These are phyloP conservation scores for Globisporangium cylindrosporum DNA, from an alignment of 352 stramenopile species.

Conservation along the genomic window DNA sequence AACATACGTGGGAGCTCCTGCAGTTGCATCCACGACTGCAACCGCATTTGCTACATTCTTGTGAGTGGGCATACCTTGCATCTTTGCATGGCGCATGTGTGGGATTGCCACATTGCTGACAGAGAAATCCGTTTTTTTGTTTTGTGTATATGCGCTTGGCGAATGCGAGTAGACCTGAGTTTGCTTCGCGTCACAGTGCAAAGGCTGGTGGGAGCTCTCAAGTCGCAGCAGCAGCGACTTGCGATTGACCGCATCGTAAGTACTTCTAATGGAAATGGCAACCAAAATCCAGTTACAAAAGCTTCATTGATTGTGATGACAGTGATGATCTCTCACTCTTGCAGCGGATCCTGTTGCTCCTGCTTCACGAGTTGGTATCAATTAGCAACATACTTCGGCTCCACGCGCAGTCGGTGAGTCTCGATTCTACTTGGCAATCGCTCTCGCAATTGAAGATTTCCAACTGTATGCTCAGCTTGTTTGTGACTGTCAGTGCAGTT, in stretches of 20 bases:
- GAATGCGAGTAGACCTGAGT: neutral
- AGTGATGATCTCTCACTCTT: neutral
- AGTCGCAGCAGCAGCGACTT: neutral
- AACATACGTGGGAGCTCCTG: slow-evolving; percentile 19
- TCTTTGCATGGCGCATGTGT: neutral
- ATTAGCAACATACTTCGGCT: slow-evolving; percentile 24
- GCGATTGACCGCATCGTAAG: slow-evolving; percentile 7
- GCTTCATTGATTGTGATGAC: neutral
- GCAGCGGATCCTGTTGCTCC: slow-evolving; percentile 10
- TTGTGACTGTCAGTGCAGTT: slow-evolving; percentile 2
- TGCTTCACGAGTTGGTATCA: slow-evolving; percentile 28
- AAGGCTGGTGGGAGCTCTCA: neutral
- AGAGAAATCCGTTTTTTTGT: neutral
- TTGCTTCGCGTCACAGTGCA: neutral
- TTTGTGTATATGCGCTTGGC: neutral
- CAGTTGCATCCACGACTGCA: slow-evolving; percentile 23
- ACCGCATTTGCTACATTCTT: slow-evolving; percentile 10
- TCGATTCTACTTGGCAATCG: too few species aligned
- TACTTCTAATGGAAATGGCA: neutral
- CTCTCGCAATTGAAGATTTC: neutral
- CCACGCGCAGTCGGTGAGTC: slow-evolving; percentile 21
- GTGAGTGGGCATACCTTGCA: slow-evolving; percentile 10
- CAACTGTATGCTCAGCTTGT: neutral
- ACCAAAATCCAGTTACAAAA: too few species aligned
- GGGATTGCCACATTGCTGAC: neutral